Evolutionary conservation across 2,329 filamentous ascomycete genomes (phyloP), one percentile per base, ranked within the genome.

Genomic region (Trichoderma aggressivum): DNA sequence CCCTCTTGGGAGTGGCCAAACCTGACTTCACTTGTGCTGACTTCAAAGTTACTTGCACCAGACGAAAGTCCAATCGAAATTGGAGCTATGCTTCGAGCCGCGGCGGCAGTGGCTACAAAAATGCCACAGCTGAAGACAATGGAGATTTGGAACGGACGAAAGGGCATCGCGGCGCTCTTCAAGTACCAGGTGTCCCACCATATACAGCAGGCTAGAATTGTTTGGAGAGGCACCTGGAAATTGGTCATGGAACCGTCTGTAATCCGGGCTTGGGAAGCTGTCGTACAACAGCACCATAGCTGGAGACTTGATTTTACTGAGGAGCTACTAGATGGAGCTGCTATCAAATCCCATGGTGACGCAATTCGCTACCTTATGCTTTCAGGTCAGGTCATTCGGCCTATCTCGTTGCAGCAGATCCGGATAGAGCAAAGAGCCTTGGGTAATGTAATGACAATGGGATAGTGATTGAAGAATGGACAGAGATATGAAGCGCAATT

Each of bases 111-210:
- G 7, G 75, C 73, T 11, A 59, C 55, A 10, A 75, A 73, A 53
- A 81, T 81, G 79, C 77, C 78, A 21, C 73, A 73, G n/a, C 75
- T 79, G 28, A 36, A 76, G 64, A 77, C 72, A 36, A 76, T 80
- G 76, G 77, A 80, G 61, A 74, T 81, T 56, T 81, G 78, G 79
- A 80, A 80, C 70, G 78, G 78, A 16, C 61, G 70, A 71, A 28
- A 64, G 55, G 74, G 74, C 2, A 12, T 77, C 61, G 76, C 75
- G 3, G 72, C 73, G 68, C 72, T 78, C 28, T 78, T 78, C 14
- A 71, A 72, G 30, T 78, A 75, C 68, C 63, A 74, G 34, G 67
- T 28, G 11, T 64, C 18, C 30, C 26, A 50, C 18, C 32, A 64
- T 32, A 16, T 26, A 59, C 62, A 65, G 61, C 56, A 71, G 10